Evolutionary conservation across 371 early-diverging fungal genomes (phyloP).

Genomic region (Mycotypha africana): DNA sequence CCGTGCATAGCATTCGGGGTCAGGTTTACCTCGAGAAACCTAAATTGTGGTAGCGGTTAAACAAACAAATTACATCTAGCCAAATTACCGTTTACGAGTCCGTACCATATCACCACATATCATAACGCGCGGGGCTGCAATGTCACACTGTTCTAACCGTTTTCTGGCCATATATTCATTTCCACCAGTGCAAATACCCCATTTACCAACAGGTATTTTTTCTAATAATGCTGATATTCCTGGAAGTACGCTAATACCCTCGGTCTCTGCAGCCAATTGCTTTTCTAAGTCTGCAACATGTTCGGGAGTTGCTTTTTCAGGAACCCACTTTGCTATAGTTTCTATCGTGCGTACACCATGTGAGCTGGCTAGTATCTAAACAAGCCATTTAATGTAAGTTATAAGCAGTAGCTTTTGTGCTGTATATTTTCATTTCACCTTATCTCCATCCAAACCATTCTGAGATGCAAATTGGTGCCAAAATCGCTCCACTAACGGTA

Average conservation of each 20-base stretch:
- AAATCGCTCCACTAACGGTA: slow-evolving; percentile 30
- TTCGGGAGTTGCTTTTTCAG: slow-evolving; percentile 13
- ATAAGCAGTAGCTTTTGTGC: not conserved
- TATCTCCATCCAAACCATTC: slow-evolving; percentile 33
- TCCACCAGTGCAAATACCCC: slow-evolving; percentile 33
- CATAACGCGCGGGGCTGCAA: slow-evolving; percentile 20
- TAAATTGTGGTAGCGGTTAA: too few relatives aligned
- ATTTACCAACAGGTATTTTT: slow-evolving; percentile 20
- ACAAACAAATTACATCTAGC: too few relatives aligned
- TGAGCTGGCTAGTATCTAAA: slow-evolving; percentile 24
- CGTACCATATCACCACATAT: slow-evolving; percentile 36
- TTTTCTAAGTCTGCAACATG: slow-evolving; percentile 10
- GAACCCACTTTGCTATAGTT: slow-evolving; percentile 20
- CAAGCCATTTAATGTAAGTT: not conserved
- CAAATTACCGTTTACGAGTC: too few relatives aligned
- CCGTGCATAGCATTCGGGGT: slow-evolving; percentile 56
- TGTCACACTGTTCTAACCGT: slow-evolving; percentile 25
- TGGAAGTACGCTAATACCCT: slow-evolving; percentile 19
- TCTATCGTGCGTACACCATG: slow-evolving; percentile 42
- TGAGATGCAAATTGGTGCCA: slow-evolving; percentile 37
- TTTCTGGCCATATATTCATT: slow-evolving; percentile 31
- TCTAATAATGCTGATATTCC: slow-evolving; percentile 26
- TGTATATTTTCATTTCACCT: slow-evolving; percentile 8
- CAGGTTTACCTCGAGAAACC: slow-evolving; percentile 50
- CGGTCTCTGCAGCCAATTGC: slow-evolving; percentile 8